A percentile compares a stretch with the other conserved stretches of the same genome.
Evolutionary conservation across 345 rosid genomes (phyloP).

Genomic region (Populus nigra): DNA sequence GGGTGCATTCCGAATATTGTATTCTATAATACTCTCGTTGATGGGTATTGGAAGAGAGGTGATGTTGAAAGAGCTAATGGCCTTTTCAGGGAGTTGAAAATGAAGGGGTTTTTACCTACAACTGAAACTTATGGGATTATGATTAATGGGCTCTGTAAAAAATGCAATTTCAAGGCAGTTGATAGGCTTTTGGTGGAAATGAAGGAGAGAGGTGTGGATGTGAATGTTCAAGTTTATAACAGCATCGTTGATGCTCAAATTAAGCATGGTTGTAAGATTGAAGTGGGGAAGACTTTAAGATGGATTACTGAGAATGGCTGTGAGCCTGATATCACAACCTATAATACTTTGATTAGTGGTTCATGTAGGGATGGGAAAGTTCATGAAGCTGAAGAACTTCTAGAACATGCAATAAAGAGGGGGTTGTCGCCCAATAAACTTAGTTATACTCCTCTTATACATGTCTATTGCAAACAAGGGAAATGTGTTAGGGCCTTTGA

Average conservation of each 20-base stretch:
- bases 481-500: constrained; percentile 45
- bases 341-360: constrained; percentile 55
- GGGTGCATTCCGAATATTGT: constrained; percentile 77
- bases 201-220: constrained; percentile 51
- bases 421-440: constrained; percentile 47
- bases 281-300: constrained; percentile 37
- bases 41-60: constrained; percentile 60
- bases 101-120: constrained; percentile 69
- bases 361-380: constrained; percentile 52
- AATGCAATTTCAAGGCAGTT: constrained; percentile 51
- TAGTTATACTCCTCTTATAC: constrained; percentile 62
- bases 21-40: constrained; percentile 68
- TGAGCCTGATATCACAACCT: constrained; percentile 66
- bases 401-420: constrained; percentile 53
- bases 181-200: constrained; percentile 63
- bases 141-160: constrained; percentile 60
- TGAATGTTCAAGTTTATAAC: constrained; percentile 48
- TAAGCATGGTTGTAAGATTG: constrained; percentile 47
- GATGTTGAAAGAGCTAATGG: constrained; percentile 41
- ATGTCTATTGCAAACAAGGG: constrained; percentile 49
- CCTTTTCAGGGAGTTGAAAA: constrained; percentile 57
- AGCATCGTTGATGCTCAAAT: constrained; percentile 51
- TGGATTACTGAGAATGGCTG: constrained; percentile 54
- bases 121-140: constrained; percentile 59
- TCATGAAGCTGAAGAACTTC: constrained; percentile 53